These are phyloP conservation scores for Eucalyptus caleyi DNA, from an alignment of 345 rosid genomes.

Conservation along the genomic window DNA sequence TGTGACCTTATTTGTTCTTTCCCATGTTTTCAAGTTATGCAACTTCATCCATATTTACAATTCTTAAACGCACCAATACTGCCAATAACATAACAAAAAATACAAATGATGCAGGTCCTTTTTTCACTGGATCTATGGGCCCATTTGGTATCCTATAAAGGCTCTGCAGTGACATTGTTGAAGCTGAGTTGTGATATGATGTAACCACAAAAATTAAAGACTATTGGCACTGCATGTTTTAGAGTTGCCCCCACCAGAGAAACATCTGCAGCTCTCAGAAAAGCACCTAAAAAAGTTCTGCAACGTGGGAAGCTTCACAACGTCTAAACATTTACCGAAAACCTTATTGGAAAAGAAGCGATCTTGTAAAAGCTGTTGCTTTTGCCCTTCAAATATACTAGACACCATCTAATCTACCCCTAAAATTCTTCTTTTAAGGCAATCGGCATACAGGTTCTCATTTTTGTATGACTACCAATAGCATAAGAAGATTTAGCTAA, in stretches of 20 bases:
- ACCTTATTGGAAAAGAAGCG: neutral
- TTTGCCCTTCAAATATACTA: neutral
- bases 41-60: neutral
- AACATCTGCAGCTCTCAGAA: neutral
- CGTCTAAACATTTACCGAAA: neutral
- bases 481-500: neutral
- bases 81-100: neutral
- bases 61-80: neutral
- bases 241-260: neutral
- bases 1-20: neutral
- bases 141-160: neutral
- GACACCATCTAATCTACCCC: neutral
- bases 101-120: neutral
- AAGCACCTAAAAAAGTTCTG: neutral
- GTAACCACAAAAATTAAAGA: neutral
- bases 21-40: neutral
- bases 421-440: neutral
- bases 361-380: neutral
- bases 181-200: neutral
- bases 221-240: neutral
- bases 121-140: neutral
- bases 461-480: neutral
- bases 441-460: neutral
- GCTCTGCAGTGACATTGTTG: neutral
- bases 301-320: neutral